phyloP scores from a whole-genome alignment of 1,139 yeast genomes.

The Wickerhamomyces sp. region DNA sequence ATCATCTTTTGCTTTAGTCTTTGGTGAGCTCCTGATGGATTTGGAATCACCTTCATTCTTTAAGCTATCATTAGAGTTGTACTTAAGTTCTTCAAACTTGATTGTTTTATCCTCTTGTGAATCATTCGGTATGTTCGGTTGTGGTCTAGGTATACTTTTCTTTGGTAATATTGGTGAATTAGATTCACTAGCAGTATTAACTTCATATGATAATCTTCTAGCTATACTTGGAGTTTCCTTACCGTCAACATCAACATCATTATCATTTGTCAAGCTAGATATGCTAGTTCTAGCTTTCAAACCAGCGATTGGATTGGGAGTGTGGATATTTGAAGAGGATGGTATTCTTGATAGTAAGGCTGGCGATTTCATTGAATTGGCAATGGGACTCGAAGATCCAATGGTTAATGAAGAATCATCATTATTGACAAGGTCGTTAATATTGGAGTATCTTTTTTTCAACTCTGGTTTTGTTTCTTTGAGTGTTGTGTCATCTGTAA shows the following conservation, averaged over 20 bases:
- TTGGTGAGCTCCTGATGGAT: background rate
- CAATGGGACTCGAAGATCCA: background rate
- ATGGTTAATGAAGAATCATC: constrained; percentile 12
- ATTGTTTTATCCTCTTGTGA: constrained; percentile 5
- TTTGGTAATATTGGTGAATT: constrained; percentile 24
- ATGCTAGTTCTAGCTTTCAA: constrained; percentile 35
- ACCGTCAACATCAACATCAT: constrained; percentile 38
- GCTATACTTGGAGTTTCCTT: constrained; percentile 31
- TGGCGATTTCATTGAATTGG: constrained; percentile 10
- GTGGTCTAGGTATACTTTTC: constrained; percentile 15
- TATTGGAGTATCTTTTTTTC: constrained; percentile 25
- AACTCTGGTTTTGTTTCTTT: constrained; percentile 12
- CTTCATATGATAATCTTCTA: constrained; percentile 25
- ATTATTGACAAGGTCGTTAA: constrained; percentile 31
- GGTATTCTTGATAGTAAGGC: constrained; percentile 3
- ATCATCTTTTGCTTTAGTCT: background rate
- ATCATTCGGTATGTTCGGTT: constrained; percentile 12
- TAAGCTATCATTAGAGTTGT: constrained; percentile 1
- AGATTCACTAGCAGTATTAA: constrained; percentile 17
- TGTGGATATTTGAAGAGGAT: background rate
- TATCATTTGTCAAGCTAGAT: constrained; percentile 43
- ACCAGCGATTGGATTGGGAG: constrained; percentile 11
- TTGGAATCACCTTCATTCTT: background rate
- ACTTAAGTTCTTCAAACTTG: constrained; percentile 10
- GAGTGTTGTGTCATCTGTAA: too few relatives aligned